Base-by-base conservation (phyloP, 805 yeast genomes). In the Yamadazyma insecticola region DNA sequence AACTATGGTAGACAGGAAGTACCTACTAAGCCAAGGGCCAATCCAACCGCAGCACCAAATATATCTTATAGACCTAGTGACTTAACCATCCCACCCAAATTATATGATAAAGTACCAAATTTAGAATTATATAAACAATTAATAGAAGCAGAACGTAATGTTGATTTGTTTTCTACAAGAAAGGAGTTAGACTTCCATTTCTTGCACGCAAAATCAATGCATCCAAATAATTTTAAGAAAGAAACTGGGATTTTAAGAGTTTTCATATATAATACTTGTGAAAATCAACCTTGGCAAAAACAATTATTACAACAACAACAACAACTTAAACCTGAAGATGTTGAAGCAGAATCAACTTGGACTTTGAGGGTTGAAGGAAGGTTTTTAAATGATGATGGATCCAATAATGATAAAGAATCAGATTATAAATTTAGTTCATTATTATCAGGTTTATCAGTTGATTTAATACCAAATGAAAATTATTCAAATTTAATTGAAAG, bases 291-390 rank as follows among this genome's bases (percentile, higher is more conserved):
- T 26, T 92, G 97, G 97, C 72, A 66, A 37, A 51, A 51, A 20
- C 60, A 55, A 36, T 45, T 53, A 26, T 37, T 36, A 12, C 55
- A 53, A 30, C 54, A 52, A 29, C n/a, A n/a, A n/a, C 40, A 43
- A 28, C 47, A 48, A n/a, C 33, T 41, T 3, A 36, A 40, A 10
- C 11, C 35, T 3, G 31, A 45, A 4, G 54, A 51, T 23, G 44
- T 45, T 1, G 30, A 48, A 5, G 43, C 42, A 5, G 75, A 68
- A 26, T 72, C 85, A 3, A 53, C 74, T 1, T 90, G 97, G 97
- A 82, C 92, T 1, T 69, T 90, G 43, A 70, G 94, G 35, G 73
- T 92, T 16, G 97, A 92, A 57, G 98, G 98, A 10, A 67, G 89
- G 37, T 60, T 86, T 15, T 60, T 89, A 13, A 61, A 71, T 41